Conservation (phyloP, 139 green algal species). For the Chlamydomonas sp. region DNA sequence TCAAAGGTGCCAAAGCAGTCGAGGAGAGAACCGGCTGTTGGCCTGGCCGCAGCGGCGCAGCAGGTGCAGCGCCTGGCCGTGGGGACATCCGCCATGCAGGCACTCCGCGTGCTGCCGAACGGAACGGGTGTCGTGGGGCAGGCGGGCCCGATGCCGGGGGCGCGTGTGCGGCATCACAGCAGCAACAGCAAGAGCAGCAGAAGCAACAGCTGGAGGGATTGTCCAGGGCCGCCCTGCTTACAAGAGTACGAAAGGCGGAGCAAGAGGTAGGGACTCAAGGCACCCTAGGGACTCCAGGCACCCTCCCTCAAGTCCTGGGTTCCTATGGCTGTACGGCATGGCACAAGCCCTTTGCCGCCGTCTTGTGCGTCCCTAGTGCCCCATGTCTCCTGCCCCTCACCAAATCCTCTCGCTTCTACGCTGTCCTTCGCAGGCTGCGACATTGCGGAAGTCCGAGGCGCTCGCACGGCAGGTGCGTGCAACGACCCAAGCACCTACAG, state of each 20-base stretch:
- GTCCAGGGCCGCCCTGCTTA: constrained; percentile 5
- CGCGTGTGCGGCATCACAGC: too few species aligned
- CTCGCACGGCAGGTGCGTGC: neutral
- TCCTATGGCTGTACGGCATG: neutral
- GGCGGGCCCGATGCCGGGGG: too few species aligned
- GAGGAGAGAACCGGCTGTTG: too few species aligned
- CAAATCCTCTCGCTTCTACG: neutral
- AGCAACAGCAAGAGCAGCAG: neutral
- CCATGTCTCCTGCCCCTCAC: neutral
- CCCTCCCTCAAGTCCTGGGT: too few species aligned
- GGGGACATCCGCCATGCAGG: too few species aligned
- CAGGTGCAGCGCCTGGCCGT: too few species aligned
- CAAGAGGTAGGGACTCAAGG: constrained; percentile 14
- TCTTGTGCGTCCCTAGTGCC: neutral
- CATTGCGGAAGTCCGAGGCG: constrained; percentile 6
- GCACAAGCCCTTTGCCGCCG: neutral
- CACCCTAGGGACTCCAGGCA: too few species aligned
- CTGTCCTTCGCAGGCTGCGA: constrained; percentile 4
- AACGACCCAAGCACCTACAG: neutral
- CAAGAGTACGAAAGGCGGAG: constrained; percentile 6
- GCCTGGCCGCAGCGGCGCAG: too few species aligned
- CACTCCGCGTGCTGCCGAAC: too few species aligned
- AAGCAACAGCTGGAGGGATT: neutral
- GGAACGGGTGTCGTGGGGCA: too few species aligned
- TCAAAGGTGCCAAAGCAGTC: too few species aligned